phyloP scores from a whole-genome alignment of 495 filamentous ascomycete species.

The Barbatosphaeria neglecta region DNA sequence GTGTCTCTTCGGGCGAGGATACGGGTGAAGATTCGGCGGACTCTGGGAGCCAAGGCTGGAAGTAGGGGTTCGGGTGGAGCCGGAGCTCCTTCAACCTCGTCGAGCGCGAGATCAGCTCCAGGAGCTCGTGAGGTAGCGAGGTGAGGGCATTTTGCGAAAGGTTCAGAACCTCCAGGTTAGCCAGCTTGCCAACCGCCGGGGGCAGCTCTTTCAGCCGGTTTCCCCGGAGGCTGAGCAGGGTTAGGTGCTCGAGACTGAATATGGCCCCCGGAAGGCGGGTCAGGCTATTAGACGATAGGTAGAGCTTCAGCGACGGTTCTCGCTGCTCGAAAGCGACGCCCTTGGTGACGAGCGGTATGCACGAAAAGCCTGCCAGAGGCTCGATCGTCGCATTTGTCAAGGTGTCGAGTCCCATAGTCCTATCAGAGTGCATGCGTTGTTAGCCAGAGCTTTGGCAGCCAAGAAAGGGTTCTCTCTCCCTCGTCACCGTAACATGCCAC shows the following conservation, averaged over 20 bases:
- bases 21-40: too few relatives aligned
- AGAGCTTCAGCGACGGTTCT: constrained; percentile 49
- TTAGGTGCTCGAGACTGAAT: constrained; percentile 45
- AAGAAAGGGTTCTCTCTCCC: constrained; percentile 5
- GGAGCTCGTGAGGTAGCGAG: constrained; percentile 59
- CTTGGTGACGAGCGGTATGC: constrained; percentile 26
- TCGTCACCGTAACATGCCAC: too few relatives aligned
- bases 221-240: constrained; percentile 58
- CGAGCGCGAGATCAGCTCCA: constrained; percentile 40
- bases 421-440: too few relatives aligned
- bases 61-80: constrained; percentile 39
- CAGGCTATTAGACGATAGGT: constrained; percentile 52
- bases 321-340: constrained; percentile 25
- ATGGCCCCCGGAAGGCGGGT: constrained; percentile 35
- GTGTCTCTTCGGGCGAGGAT: too few relatives aligned
- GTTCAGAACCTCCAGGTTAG: constrained; percentile 54
- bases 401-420: constrained; percentile 18
- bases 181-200: constrained; percentile 49
- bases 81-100: constrained; percentile 22
- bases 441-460: too few relatives aligned
- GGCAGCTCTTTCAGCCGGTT: constrained; percentile 59
- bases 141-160: constrained; percentile 57
- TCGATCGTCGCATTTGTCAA: constrained; percentile 38
- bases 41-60: constrained; percentile 12
- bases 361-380: constrained; percentile 49